Percentiles rank a stretch among this genome's conserved stretches.
These are phyloP conservation scores for Epichloe aotearoae DNA, from an alignment of 2,329 filamentous ascomycete genomes.

Conservation along the genomic window DNA sequence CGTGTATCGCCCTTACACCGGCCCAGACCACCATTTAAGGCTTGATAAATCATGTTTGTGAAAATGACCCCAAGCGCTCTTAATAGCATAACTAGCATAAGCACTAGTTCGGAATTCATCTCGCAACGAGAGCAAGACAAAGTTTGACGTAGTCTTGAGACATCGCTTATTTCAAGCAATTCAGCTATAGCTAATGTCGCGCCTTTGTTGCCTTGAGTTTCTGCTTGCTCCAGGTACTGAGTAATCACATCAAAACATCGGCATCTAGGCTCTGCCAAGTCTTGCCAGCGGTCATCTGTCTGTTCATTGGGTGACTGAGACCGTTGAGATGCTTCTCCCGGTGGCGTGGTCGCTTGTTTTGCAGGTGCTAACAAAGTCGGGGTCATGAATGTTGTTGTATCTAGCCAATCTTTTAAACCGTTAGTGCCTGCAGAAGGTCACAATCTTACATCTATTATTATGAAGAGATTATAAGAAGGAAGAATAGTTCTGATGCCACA, in stretches of 20 bases:
- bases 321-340: neutral
- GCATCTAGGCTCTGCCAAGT: neutral
- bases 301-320: neutral
- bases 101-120: neutral
- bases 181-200: neutral
- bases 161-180: neutral
- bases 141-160: neutral
- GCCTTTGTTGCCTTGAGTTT: neutral
- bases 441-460: neutral
- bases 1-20: neutral
- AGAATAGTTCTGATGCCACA: fast-evolving
- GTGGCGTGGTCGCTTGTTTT: neutral
- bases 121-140: neutral
- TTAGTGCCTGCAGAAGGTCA: neutral
- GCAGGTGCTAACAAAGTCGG: neutral
- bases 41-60: neutral
- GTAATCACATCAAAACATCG: neutral
- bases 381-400: neutral
- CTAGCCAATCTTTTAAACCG: neutral
- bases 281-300: neutral
- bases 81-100: neutral
- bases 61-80: neutral
- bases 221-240: neutral
- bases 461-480: neutral
- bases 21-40: neutral